Percentiles rank a stretch among this genome's conserved stretches.
These are phyloP conservation scores for Lentithecium fluviatile DNA, from an alignment of 495 filamentous ascomycete genomes.

Conservation along the genomic window DNA sequence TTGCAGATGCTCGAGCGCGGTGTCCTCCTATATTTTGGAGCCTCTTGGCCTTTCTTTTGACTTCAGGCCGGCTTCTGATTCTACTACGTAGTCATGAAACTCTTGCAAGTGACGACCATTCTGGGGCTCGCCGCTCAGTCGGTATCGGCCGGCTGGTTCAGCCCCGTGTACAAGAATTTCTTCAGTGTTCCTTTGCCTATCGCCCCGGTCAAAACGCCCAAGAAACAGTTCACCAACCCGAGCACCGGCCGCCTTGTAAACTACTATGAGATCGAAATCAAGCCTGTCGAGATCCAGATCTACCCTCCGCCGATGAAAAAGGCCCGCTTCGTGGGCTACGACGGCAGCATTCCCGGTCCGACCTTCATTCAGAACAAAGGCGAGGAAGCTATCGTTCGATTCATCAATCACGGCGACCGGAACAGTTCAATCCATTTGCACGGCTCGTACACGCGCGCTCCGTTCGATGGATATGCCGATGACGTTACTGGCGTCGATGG, in stretches of 20 bases:
- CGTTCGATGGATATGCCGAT: constrained; percentile 55
- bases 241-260: constrained; percentile 39
- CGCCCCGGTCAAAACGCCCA: constrained; percentile 46
- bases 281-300: constrained; percentile 45
- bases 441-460: constrained; percentile 14
- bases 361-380: constrained; percentile 47
- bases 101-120: too few relatives aligned
- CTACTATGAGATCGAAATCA: constrained; percentile 52
- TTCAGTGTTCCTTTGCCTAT: constrained; percentile 51
- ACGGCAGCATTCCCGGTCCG: constrained; percentile 53
- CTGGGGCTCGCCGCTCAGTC: background rate
- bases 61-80: too few relatives aligned
- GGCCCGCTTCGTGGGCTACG: constrained; percentile 52
- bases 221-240: constrained; percentile 20
- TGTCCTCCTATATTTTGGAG: too few relatives aligned
- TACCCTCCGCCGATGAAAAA: constrained; percentile 48
- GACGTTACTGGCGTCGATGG: constrained; percentile 50
- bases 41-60: too few relatives aligned
- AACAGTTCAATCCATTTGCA: background rate
- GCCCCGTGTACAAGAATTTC: constrained; percentile 45
- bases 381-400: constrained; percentile 50
- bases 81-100: too few relatives aligned
- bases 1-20: too few relatives aligned
- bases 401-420: constrained; percentile 46
- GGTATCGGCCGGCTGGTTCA: constrained; percentile 3